Evolutionary conservation across 768 basidiomycete species (phyloP).

Genomic region (Lactifluus piperatus): DNA sequence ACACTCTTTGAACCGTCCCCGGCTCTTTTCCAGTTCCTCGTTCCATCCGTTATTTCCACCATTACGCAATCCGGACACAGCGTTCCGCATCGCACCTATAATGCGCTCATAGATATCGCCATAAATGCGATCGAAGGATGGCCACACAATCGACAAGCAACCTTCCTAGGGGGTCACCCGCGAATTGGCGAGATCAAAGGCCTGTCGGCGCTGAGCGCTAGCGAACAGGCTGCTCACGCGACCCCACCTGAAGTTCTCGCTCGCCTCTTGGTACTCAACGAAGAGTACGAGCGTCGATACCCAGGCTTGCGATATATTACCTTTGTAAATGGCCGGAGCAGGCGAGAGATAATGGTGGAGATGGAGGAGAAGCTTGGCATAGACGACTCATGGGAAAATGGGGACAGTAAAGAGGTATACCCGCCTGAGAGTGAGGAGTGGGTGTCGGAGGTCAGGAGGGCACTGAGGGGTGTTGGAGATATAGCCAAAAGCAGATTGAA

Average conservation of each 20-base stretch:
- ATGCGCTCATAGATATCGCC: conserved; percentile 46
- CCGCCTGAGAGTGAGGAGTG: conserved; percentile 40
- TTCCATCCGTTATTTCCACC: conserved; percentile 49
- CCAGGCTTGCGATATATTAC: conserved; percentile 82
- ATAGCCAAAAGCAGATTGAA: conserved; percentile 68
- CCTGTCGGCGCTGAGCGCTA: conserved; percentile 65
- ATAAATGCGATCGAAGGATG: conserved; percentile 44
- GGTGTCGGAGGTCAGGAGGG: conserved; percentile 60
- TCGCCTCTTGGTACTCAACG: conserved; percentile 68
- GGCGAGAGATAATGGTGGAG: conserved; percentile 64
- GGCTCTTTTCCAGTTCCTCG: conserved; percentile 59
- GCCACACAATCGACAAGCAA: conserved; percentile 41
- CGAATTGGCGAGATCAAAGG: conserved; percentile 79
- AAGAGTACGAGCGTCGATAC: conserved; percentile 63
- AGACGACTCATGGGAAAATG: conserved; percentile 34
- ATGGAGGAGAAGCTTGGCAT: conserved; percentile 62
- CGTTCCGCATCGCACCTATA: conserved; percentile 29
- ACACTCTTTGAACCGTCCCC: conserved; percentile 33
- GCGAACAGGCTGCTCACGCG: conserved; percentile 59
- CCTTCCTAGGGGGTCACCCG: conserved; percentile 79
- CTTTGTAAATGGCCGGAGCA: conserved; percentile 79
- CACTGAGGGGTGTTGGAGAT: conserved; percentile 59
- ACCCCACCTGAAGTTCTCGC: conserved; percentile 69
- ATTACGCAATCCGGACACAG: conserved; percentile 18
- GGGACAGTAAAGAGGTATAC: conserved; percentile 33